A percentile compares a stretch with the other conserved stretches of the same genome.
Conservation (phyloP, 2,329 filamentous ascomycete genomes). For the Colletotrichum sp. region DNA sequence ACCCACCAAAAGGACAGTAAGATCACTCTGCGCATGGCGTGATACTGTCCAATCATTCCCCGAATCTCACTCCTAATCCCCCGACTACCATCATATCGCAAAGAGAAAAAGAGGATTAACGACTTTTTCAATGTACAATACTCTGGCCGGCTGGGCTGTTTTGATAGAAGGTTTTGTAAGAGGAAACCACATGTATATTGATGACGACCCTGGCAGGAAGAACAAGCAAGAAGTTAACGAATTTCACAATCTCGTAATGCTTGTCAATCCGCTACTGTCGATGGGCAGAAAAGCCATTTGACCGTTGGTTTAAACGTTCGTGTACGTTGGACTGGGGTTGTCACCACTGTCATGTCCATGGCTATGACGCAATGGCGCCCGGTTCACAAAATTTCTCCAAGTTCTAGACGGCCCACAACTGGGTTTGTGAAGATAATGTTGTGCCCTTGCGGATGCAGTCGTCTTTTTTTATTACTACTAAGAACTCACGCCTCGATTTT, state of each 20-base stretch:
- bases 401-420: background rate
- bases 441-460: constrained; percentile 3
- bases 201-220: constrained; percentile 17
- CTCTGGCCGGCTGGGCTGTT: constrained; percentile 37
- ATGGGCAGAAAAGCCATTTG: background rate
- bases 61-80: constrained; percentile 6
- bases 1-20: constrained; percentile 3
- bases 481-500: constrained; percentile 50
- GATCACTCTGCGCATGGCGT: background rate
- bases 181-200: constrained; percentile 21
- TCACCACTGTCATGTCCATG: background rate
- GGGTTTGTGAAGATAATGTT: background rate
- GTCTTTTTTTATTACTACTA: constrained; percentile 12
- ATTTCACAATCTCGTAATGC: background rate
- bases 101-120: constrained; percentile 15
- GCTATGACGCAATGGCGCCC: background rate
- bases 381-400: background rate
- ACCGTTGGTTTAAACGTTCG: background rate
- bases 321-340: background rate
- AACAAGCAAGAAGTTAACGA: constrained; percentile 12
- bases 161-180: constrained; percentile 47
- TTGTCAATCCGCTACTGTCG: background rate
- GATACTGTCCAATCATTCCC: background rate
- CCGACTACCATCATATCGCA: background rate
- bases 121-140: constrained; percentile 43